These are phyloP conservation scores for Phaeotremella skinneri DNA, from an alignment of 768 basidiomycete species.

Conservation along the genomic window DNA sequence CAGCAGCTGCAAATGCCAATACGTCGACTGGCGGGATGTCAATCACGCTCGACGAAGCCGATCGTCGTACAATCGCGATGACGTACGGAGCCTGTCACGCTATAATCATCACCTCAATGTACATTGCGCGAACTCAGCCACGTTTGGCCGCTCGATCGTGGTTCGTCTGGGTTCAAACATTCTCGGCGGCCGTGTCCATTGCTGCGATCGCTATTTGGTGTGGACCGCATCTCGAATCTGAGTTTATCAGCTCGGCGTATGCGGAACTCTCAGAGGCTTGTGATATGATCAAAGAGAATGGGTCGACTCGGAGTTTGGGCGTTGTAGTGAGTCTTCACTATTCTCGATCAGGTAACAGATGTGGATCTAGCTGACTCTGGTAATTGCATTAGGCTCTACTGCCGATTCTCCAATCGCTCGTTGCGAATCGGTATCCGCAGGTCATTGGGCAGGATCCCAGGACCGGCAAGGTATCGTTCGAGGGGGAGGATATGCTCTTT, in stretches of 20 bases:
- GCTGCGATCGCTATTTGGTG: conserved; percentile 45
- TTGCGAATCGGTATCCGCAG: conserved; percentile 36
- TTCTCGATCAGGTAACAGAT: background rate
- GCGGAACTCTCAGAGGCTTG: conserved; percentile 35
- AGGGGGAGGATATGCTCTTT: conserved; percentile 47
- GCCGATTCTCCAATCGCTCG: conserved; percentile 33
- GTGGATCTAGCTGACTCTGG: background rate
- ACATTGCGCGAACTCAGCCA: conserved; percentile 38
- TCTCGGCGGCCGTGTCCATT: conserved; percentile 44
- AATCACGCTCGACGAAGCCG: conserved; percentile 21
- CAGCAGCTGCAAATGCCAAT: too few species aligned
- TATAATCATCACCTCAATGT: conserved; percentile 33
- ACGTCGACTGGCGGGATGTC: conserved; percentile 4
- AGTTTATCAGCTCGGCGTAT: conserved; percentile 34
- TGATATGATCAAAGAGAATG: conserved; percentile 41
- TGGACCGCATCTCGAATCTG: conserved; percentile 35
- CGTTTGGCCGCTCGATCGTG: conserved; percentile 33
- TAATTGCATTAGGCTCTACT: conserved; percentile 21
- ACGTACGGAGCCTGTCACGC: conserved; percentile 41
- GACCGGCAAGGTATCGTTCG: conserved; percentile 12
- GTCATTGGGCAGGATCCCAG: conserved; percentile 21
- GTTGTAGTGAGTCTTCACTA: conserved; percentile 28
- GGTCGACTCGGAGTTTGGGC: conserved; percentile 29
- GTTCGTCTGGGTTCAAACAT: conserved; percentile 46
- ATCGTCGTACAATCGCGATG: conserved; percentile 27